Base-by-base conservation (phyloP, 192 early-diverging fungal genomes). In the Gigaspora rosea region DNA sequence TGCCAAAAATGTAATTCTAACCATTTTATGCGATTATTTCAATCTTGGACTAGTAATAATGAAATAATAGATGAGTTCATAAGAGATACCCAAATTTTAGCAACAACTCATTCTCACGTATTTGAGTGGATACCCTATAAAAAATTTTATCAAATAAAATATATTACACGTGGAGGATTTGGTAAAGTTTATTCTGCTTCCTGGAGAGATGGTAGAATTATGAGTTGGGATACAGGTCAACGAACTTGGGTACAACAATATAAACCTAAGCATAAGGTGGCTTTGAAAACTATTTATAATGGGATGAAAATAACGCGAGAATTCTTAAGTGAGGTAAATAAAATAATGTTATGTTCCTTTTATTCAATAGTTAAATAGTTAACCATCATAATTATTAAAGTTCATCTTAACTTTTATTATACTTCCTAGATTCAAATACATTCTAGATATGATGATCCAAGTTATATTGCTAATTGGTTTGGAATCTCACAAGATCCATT, bases 121-220 rank as follows among this genome's bases (percentile, higher is more conserved):
- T 71, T 73, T 2, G 57, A 73, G 46, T 73, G 71, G 71, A 73
- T 73, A 12, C 71, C 52, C 20, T 73, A 59, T 73, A 27, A 57
- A 20, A 56, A 73, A 22, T 73, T 73, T 61, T 12, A 59, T 13
- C 8, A 73, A 4, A 58, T 73, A 20, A 10, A 61, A 16, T 41
- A 73, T 12, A 41, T 73, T n/a, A 15, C 13, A 8, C 36, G 35
- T 22, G 71, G 71, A 2, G 52, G 71, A 46, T 73, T 41, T 47
- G 71, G 71, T 46, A 73, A 33, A 4, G n/a, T 73, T 5, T 73
- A 73, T 47, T 22, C 41, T 41, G 71, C 71, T 18, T n/a, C 13
- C 6, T 73, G 71, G 54, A 4, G 9, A 2, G 71, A 73, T 58
- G 71, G 71, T 3, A 13, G 51, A 46, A 73, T 73, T 41, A 18